Evolutionary conservation across 1,139 yeast species (phyloP), one percentile per base, ranked within the genome.

Genomic region (Hansenula lynferdii): DNA sequence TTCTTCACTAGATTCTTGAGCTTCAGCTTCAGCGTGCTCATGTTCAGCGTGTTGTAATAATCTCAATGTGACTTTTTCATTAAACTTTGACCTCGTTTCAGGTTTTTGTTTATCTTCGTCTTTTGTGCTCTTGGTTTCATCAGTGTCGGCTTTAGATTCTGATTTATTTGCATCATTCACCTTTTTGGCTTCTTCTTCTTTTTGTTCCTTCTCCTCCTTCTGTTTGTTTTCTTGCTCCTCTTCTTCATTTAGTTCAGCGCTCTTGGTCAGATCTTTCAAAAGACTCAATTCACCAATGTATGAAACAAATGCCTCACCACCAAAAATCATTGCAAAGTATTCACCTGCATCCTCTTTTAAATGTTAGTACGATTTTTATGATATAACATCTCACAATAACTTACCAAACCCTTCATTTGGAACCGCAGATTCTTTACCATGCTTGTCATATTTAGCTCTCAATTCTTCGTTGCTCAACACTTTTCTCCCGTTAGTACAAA

Each of bases 221-320:
- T 65, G 65, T 22, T 62, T 64, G 12, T 55, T 57, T 42, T 54
- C 49, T 31, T 56, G 55, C 31, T 61, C 64, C 26, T 59, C 61
- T 28, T 61, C 68, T 44, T 68, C 75, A 25, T 69, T 74, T 18
- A 65, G 57, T 27, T 67, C 75, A 36, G 75, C 73, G 30, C 86
- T 77, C 60, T 85, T 84, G 29, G 82, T 71, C 53, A 90, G 58
- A 54, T 92, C 96, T 58, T 80, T 84, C 57, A 90, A 65, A 57
- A 92, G 69, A n/a, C 95, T 79, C 48, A 92, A 69, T 60, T 90
- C 97, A 6, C 98, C 98, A 53, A 90, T 85, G 72, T 89, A 83
- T 41, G 82, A 85, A 35, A 73, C 77, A 61, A 90, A 90, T 3
- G 94, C 92, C 43, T 85, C 96, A 29, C 97, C 97, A 34, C 97